Evolutionary conservation across 2,329 filamentous ascomycete genomes (phyloP).

Genomic region (Colletotrichum spaethianum): DNA sequence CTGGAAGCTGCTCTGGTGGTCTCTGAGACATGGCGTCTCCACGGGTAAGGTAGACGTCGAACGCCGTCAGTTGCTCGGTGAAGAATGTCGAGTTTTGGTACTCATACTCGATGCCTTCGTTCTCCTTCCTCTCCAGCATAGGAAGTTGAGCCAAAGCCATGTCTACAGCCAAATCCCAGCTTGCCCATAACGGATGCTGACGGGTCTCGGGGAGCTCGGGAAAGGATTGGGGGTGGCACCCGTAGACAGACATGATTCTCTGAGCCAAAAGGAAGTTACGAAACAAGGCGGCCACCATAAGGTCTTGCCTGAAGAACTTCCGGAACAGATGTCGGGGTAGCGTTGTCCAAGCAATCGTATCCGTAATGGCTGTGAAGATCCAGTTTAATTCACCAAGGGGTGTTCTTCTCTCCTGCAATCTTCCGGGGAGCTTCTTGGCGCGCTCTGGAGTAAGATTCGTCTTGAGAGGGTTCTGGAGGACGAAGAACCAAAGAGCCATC

Average conservation of each 20-base stretch:
- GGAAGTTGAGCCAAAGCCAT: conserved; percentile 93
- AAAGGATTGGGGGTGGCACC: conserved; percentile 93
- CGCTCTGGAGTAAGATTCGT: conserved; percentile 82
- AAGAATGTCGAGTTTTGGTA: conserved; percentile 98
- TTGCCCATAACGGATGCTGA: conserved; percentile 94
- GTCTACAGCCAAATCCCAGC: conserved; percentile 97
- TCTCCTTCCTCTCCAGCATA: conserved; percentile 84
- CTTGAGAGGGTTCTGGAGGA: conserved; percentile 87
- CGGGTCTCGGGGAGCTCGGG: conserved; percentile 95
- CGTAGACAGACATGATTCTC: conserved; percentile 95
- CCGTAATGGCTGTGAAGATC: conserved; percentile 99
- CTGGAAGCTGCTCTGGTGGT: conserved; percentile 93
- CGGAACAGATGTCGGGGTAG: conserved; percentile 92
- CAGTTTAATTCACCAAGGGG: conserved; percentile 97
- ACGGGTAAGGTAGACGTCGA: conserved; percentile 92
- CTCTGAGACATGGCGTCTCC: conserved; percentile 86
- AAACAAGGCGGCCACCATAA: conserved; percentile 99
- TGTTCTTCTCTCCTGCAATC: conserved; percentile 92
- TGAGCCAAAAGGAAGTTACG: conserved; percentile 96
- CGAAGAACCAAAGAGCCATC: conserved; percentile 97
- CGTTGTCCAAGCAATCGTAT: conserved; percentile 98
- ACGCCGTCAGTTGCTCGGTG: conserved; percentile 95
- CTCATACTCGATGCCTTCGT: conserved; percentile 82
- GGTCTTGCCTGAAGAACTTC: conserved; percentile 95
- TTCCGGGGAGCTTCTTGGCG: conserved; percentile 90